phyloP scores from a whole-genome alignment of 2,329 filamentous ascomycete genomes.

The Botrytis fragariae region DNA sequence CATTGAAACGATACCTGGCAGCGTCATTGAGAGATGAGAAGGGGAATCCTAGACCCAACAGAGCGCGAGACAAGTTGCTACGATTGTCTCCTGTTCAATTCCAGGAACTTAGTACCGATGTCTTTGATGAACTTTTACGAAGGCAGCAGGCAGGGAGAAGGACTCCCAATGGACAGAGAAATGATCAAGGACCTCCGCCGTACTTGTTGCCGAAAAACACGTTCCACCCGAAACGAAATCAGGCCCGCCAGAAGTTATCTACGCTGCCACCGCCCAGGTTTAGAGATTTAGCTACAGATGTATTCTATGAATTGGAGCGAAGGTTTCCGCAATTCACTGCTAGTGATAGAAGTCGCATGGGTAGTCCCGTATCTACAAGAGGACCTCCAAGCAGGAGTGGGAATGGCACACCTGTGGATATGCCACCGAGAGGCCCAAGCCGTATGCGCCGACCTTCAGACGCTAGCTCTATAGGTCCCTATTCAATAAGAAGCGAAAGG shows the following conservation, averaged over 20 bases:
- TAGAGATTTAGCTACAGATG: conserved; percentile 88
- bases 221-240: conserved; percentile 96
- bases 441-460: conserved; percentile 51
- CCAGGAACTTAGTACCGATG: conserved; percentile 95
- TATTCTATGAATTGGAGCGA: conserved; percentile 91
- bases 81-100: conserved; percentile 90
- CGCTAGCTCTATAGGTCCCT: conserved; percentile 52
- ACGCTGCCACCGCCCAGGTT: conserved; percentile 85
- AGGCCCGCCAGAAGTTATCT: conserved; percentile 92
- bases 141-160: conserved; percentile 67
- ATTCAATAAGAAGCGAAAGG: conserved; percentile 39
- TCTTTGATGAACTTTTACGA: conserved; percentile 90
- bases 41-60: conserved; percentile 72
- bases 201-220: conserved; percentile 81
- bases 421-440: conserved; percentile 54
- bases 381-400: conserved; percentile 54
- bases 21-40: conserved; percentile 71
- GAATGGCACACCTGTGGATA: conserved; percentile 57
- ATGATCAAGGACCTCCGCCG: conserved; percentile 55
- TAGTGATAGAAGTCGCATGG: conserved; percentile 64
- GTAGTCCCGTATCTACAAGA: conserved; percentile 66
- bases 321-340: conserved; percentile 79
- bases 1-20: conserved; percentile 66
- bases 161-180: conserved; percentile 50
- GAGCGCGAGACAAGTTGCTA: conserved; percentile 90